These are phyloP conservation scores for Lobosporangium transversale DNA, from an alignment of 192 early-diverging fungal species.

Conservation along the genomic window DNA sequence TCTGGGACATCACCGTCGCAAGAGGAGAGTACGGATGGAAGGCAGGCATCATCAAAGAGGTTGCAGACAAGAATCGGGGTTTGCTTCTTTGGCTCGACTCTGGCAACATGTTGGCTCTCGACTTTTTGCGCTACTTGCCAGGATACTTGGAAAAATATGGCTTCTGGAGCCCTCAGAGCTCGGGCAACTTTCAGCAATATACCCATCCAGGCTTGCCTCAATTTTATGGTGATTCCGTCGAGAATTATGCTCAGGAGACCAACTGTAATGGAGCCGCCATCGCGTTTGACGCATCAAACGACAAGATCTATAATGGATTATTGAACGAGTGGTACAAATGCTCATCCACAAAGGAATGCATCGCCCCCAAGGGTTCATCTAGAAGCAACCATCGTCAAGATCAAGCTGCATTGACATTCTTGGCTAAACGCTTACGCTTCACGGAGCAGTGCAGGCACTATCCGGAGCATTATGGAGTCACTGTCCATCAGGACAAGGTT, in stretches of 20 bases:
- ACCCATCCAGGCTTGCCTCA: constrained; percentile 60
- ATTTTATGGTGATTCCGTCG: constrained; percentile 48
- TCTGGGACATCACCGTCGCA: constrained; percentile 61
- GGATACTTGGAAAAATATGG: constrained; percentile 53
- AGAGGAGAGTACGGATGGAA: constrained; percentile 69
- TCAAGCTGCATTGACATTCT: constrained; percentile 62
- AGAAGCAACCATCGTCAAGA: constrained; percentile 67
- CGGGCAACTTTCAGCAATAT: constrained; percentile 50
- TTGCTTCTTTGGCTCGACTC: constrained; percentile 63
- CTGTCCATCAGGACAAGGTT: constrained; percentile 59
- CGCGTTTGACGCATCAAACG: constrained; percentile 56
- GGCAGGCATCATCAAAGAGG: constrained; percentile 62
- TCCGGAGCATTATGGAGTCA: constrained; percentile 58
- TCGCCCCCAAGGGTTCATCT: constrained; percentile 60
- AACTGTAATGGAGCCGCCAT: constrained; percentile 67
- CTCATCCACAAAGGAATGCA: constrained; percentile 57
- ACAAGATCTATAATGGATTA: constrained; percentile 50
- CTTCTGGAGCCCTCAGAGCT: constrained; percentile 60
- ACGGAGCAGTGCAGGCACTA: constrained; percentile 50
- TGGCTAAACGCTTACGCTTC: constrained; percentile 51
- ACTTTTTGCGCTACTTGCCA: constrained; percentile 59
- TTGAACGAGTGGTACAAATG: constrained; percentile 58
- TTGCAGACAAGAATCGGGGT: constrained; percentile 52
- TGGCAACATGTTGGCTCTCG: constrained; percentile 55
- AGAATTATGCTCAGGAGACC: constrained; percentile 37